Evolutionary conservation across 2,329 filamentous ascomycete species (phyloP).

Genomic region (Tolypocladium paradoxum): DNA sequence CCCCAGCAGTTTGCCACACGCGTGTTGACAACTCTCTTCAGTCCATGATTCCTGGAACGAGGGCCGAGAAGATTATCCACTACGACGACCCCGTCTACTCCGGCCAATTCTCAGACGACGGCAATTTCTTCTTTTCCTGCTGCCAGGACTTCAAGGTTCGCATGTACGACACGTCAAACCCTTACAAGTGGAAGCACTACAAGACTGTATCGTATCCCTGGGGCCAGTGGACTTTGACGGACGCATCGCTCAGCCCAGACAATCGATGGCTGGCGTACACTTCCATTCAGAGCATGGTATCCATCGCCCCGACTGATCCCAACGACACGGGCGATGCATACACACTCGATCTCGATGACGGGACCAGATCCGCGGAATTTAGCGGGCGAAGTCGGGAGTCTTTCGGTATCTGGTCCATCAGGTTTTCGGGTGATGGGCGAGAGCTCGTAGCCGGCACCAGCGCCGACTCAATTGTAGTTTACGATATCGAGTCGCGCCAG

Average conservation of each 20-base stretch:
- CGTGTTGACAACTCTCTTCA: slow-evolving; percentile 20
- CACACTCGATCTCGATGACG: slow-evolving; percentile 54
- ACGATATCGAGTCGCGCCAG: slow-evolving; percentile 75
- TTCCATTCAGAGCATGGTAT: slow-evolving; percentile 75
- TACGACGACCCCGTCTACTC: slow-evolving; percentile 83
- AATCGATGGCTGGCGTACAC: slow-evolving; percentile 89
- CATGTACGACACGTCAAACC: slow-evolving; percentile 96
- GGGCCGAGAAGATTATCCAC: slow-evolving; percentile 78
- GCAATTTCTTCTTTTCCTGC: slow-evolving; percentile 92
- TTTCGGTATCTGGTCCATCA: slow-evolving; percentile 74
- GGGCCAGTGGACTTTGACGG: slow-evolving; percentile 92
- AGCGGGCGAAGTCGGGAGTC: slow-evolving; percentile 17
- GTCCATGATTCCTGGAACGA: slow-evolving; percentile 65
- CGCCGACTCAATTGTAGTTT: slow-evolving; percentile 70
- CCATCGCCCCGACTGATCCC: slow-evolving; percentile 78
- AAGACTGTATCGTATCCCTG: slow-evolving; percentile 79
- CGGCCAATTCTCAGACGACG: slow-evolving; percentile 92
- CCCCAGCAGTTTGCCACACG: background rate
- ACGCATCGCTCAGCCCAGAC: slow-evolving; percentile 82
- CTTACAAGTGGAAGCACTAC: slow-evolving; percentile 92
- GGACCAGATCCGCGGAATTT: slow-evolving; percentile 8
- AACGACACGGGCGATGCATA: slow-evolving; percentile 71
- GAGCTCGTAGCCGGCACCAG: slow-evolving; percentile 87
- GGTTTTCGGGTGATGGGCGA: slow-evolving; percentile 84
- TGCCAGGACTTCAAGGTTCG: slow-evolving; percentile 88